Conservation (phyloP, 441 rosid genomes). For the Erodium texanum region DNA sequence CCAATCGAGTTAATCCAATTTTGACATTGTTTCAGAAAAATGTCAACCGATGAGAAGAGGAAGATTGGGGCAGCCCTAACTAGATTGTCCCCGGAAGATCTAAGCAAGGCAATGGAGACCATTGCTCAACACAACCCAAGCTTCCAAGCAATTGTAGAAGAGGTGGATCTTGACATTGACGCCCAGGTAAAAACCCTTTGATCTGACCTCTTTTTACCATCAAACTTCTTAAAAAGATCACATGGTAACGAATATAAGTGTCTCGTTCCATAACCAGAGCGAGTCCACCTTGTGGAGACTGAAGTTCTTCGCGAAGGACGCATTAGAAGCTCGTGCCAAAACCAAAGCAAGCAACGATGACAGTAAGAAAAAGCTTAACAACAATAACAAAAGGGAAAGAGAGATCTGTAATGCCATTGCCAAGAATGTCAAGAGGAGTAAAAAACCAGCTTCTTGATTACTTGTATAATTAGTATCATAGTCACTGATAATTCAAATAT, state of each 20-base stretch:
- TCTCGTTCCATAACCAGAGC: conserved; percentile 29
- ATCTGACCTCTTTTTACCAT: background rate
- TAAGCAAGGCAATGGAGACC: conserved; percentile 70
- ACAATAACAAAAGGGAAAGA: conserved; percentile 44
- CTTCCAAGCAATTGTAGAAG: conserved; percentile 63
- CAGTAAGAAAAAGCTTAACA: conserved; percentile 16
- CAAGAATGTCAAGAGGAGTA: conserved; percentile 40
- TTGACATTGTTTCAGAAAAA: conserved; percentile 40
- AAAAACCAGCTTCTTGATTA: conserved; percentile 19
- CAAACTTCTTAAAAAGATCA: conserved; percentile 1
- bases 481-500: background rate
- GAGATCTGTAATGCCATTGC: conserved; percentile 47
- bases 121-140: conserved; percentile 74
- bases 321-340: conserved; percentile 45
- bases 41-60: conserved; percentile 74
- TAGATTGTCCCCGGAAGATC: conserved; percentile 64
- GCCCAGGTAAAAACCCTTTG: conserved; percentile 55
- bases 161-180: conserved; percentile 80
- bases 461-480: background rate
- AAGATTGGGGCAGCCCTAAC: conserved; percentile 58
- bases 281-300: conserved; percentile 85
- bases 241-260: background rate
- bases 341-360: conserved; percentile 10
- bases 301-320: conserved; percentile 74
- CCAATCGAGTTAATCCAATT: no score